Evolutionary conservation across 352 stramenopile species (phyloP), one percentile per base, ranked within the genome.

Genomic region (Paralagenidium karlingii): DNA sequence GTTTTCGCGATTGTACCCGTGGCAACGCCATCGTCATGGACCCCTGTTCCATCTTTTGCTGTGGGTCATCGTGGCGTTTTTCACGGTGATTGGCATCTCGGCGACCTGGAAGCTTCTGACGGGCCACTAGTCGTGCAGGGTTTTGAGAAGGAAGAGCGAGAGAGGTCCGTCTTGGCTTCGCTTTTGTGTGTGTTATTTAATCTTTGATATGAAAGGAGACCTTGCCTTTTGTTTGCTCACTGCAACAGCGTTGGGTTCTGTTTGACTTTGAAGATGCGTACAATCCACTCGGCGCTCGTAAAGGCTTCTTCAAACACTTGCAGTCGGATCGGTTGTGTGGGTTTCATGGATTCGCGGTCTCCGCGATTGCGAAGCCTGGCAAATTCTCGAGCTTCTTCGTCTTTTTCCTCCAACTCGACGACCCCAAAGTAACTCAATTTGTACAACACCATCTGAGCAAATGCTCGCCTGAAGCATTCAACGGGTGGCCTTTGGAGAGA

Each of bases 211-310:
- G n/a, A n/a, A n/a, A n/a, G n/a, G n/a, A n/a, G n/a, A n/a, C n/a
- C n/a, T n/a, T n/a, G n/a, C n/a, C n/a, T n/a, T n/a, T n/a, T n/a
- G n/a, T n/a, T n/a, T n/a, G n/a, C n/a, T n/a, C n/a, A n/a, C n/a
- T n/a, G n/a, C n/a, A n/a, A n/a, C n/a, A n/a, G n/a, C n/a, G n/a
- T n/a, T n/a, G n/a, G n/a, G n/a, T n/a, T n/a, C n/a, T n/a, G n/a
- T n/a, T 75, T 60, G n/a, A 79, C 58, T 34, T 63, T 56, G 53
- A 61, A 97, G 58, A 97, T 96, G 32, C 89, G 77, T 27, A 96
- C 81, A 37, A 95, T 94, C 85, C 88, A 96, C 36, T 80, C 68
- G 25, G 96, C 71, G 10, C 74, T 92, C 8, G 82, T 96, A 50
- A 94, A 97, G 0, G 79, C 83, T 49, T 95, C 73, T 48, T 96